phyloP scores from a whole-genome alignment of 768 basidiomycete species.

The Terana coerulea region DNA sequence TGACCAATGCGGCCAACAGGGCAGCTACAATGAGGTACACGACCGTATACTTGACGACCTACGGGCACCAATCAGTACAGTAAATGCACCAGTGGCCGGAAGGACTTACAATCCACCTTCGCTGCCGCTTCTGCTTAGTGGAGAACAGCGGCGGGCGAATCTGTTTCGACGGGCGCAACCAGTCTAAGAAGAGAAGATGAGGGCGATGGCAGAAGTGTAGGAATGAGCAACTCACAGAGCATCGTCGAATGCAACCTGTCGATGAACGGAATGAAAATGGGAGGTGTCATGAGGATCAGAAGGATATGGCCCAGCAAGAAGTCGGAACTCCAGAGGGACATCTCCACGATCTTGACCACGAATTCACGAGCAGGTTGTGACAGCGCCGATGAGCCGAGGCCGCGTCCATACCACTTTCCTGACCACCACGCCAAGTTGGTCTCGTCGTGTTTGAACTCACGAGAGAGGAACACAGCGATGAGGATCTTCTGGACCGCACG shows the following conservation, averaged over 20 bases:
- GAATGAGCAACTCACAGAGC: conserved; percentile 60
- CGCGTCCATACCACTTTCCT: conserved; percentile 95
- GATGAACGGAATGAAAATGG: conserved; percentile 79
- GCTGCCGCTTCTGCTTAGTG: conserved; percentile 88
- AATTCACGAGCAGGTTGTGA: conserved; percentile 97
- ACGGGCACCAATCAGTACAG: conserved; percentile 12
- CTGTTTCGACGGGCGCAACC: conserved; percentile 93
- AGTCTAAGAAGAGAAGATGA: conserved; percentile 55
- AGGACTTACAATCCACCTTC: conserved; percentile 78
- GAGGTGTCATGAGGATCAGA: conserved; percentile 81
- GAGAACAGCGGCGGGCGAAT: conserved; percentile 92
- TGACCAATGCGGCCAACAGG: conserved; percentile 75
- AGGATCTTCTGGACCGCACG: conserved; percentile 91
- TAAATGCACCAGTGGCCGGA: background rate
- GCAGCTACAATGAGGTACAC: conserved; percentile 77
- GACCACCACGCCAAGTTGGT: conserved; percentile 99
- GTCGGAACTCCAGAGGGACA: conserved; percentile 95
- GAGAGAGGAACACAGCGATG: conserved; percentile 89
- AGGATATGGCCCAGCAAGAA: conserved; percentile 85
- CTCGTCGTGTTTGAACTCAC: conserved; percentile 98
- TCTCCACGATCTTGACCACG: conserved; percentile 97
- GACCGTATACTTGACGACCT: conserved; percentile 83
- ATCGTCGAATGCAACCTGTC: conserved; percentile 91
- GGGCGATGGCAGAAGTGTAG: background rate
- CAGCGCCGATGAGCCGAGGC: conserved; percentile 85